These are phyloP conservation scores for Coelastrella sp. DNA, from an alignment of 139 green algal genomes.

Conservation along the genomic window DNA sequence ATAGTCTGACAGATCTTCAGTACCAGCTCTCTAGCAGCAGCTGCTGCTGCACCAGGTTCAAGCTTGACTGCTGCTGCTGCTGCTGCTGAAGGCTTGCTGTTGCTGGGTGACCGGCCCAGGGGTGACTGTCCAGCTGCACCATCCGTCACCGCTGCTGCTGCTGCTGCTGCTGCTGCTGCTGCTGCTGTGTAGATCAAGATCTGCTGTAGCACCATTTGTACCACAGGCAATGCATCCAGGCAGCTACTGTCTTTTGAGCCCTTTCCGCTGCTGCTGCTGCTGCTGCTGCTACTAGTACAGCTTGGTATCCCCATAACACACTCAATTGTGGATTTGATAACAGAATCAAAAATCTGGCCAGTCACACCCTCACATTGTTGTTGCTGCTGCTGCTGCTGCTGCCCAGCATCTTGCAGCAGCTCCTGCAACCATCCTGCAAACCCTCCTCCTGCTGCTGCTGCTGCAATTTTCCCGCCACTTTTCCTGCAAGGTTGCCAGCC, in stretches of 20 bases:
- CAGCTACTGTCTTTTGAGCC: background rate
- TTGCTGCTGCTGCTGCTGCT: slow-evolving; percentile 35
- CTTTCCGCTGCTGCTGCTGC: slow-evolving; percentile 35
- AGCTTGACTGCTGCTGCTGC: background rate
- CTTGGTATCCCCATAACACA: too few relatives aligned
- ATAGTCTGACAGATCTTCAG: background rate
- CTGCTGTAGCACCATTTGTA: slow-evolving; percentile 28
- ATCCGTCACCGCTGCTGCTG: background rate
- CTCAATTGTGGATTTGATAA: too few relatives aligned
- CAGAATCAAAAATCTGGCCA: background rate
- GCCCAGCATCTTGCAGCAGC: background rate
- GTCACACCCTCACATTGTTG: slow-evolving; percentile 20
- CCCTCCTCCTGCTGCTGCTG: slow-evolving; percentile 12
- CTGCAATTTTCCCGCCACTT: background rate
- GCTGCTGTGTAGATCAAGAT: background rate
- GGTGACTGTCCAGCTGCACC: background rate
- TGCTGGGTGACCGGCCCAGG: too few relatives aligned
- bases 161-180: slow-evolving; percentile 10
- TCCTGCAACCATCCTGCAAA: slow-evolving; percentile 7
- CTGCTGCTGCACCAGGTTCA: background rate
- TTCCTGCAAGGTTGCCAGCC: too few relatives aligned
- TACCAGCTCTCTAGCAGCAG: background rate
- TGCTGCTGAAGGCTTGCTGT: background rate
- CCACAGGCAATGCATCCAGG: background rate
- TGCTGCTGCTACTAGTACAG: too few relatives aligned